Base-by-base conservation (phyloP, 2,329 filamentous ascomycete genomes). In the Stromatinia cepivora region DNA sequence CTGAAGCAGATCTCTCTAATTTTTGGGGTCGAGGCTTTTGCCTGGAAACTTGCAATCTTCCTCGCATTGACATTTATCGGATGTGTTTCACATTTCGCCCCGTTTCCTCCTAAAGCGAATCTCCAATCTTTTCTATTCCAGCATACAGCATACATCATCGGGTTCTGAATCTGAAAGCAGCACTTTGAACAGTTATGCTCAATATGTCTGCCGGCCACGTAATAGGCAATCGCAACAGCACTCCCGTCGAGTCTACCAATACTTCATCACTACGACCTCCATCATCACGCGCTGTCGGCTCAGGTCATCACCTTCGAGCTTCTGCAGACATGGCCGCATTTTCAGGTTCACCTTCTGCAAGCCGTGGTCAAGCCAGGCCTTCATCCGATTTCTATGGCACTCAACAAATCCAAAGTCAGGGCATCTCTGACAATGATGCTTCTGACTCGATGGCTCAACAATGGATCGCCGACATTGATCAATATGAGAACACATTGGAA, bases 381-480 rank as follows among this genome's bases (percentile, higher is more conserved):
- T 93, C 94, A 36, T 98, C 95, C 28, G 95, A 99, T 79, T 93
- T 98, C 80, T 97, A 94, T 80, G 94, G 92, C 73, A 82, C 86
- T 56, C 88, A 92, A 77, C 86, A 90, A 79, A 86, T 86, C 72
- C 89, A 88, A 76, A 86, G 84, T 76, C 90, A 92, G 71, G 87
- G 84, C 74, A 88, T 86, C 75, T 82, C 87, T 28, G 94, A 97
- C 68, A 81, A 82, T 72, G 95, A 98, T 80, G 88, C 91, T 13
- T 90, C 95, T 80, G 95, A 98, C 80, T 94, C 94, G 81, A 92
- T 94, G 73, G 93, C 94, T 64, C 94, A 97, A 83, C 94, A 99
- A 81, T 99, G 95, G 95, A 94, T 99, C 76, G 93, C 94, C 69
- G 95, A 99, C 77, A 98, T 99, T 75, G 95, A 99, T 79, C 94